Evolutionary conservation across 768 basidiomycete species (phyloP).

Genomic region (Brasilioporus rufonigricans): DNA sequence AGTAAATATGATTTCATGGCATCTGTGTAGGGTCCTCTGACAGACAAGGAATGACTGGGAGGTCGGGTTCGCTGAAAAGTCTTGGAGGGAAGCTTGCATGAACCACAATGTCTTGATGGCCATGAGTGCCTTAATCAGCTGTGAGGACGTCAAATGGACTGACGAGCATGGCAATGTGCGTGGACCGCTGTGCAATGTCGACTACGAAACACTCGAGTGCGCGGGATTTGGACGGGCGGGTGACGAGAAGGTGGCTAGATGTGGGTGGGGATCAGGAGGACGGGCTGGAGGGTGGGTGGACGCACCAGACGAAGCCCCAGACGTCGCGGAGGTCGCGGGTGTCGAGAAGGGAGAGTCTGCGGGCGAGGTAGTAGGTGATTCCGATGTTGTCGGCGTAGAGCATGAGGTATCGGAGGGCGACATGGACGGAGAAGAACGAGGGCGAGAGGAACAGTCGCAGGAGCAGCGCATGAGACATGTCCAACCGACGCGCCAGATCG

Average conservation of each 20-base stretch:
- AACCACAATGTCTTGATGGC: conserved; percentile 86
- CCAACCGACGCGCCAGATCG: background rate
- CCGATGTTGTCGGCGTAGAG: conserved; percentile 85
- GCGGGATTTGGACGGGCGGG: conserved; percentile 85
- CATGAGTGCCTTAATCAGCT: conserved; percentile 11
- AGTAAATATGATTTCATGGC: conserved; percentile 95
- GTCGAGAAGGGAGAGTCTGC: conserved; percentile 66
- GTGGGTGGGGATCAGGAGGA: conserved; percentile 7
- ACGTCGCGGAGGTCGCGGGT: conserved; percentile 74
- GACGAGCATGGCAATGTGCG: conserved; percentile 94
- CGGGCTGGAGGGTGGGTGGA: background rate
- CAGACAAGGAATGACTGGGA: conserved; percentile 87
- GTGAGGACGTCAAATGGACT: conserved; percentile 38
- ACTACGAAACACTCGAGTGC: conserved; percentile 95
- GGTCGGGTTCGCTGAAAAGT: conserved; percentile 53
- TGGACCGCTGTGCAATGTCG: conserved; percentile 83
- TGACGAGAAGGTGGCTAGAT: conserved; percentile 87
- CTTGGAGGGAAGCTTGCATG: conserved; percentile 93
- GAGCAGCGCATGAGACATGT: conserved; percentile 74
- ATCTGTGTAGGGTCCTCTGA: conserved; percentile 84
- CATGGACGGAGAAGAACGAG: conserved; percentile 90
- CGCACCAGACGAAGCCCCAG: conserved; percentile 87
- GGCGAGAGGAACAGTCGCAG: conserved; percentile 91
- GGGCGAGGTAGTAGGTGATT: conserved; percentile 86
- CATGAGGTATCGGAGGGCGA: conserved; percentile 85